Conservation (phyloP, 2,329 filamentous ascomycete species). For the Botrytis porri region DNA sequence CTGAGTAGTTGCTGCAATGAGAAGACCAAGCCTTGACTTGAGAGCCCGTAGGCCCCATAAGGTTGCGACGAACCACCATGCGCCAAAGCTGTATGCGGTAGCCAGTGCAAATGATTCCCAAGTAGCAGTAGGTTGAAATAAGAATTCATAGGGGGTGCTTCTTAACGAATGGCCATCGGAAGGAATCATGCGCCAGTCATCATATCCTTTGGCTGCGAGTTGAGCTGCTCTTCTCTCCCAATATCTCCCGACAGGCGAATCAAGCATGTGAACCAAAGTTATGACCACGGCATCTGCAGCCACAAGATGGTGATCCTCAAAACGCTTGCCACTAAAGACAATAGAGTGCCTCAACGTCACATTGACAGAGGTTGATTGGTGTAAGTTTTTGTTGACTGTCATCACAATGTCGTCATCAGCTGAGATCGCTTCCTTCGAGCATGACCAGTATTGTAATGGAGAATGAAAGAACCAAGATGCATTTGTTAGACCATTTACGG, state of each 20-base stretch:
- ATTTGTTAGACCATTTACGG: slow-evolving; percentile 57
- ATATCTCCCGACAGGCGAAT: slow-evolving; percentile 59
- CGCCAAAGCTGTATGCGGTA: slow-evolving; percentile 61
- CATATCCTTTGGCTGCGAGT: slow-evolving; percentile 48
- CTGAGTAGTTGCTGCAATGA: slow-evolving; percentile 67
- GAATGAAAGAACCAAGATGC: slow-evolving; percentile 77
- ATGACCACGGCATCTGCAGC: slow-evolving; percentile 77
- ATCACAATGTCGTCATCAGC: slow-evolving; percentile 60
- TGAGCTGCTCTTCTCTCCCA: slow-evolving; percentile 61
- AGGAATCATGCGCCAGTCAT: slow-evolving; percentile 65
- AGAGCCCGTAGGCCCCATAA: slow-evolving; percentile 69
- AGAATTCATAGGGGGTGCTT: slow-evolving; percentile 72
- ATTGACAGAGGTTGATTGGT: slow-evolving; percentile 64
- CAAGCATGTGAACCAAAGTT: slow-evolving; percentile 66
- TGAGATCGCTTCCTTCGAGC: slow-evolving; percentile 56
- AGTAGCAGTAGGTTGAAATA: slow-evolving; percentile 69
- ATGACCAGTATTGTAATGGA: slow-evolving; percentile 78
- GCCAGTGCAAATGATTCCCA: slow-evolving; percentile 63
- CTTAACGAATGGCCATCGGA: slow-evolving; percentile 50
- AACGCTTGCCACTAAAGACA: slow-evolving; percentile 78
- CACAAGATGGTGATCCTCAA: slow-evolving; percentile 62
- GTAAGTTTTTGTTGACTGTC: slow-evolving; percentile 66
- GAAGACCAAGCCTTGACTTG: slow-evolving; percentile 71
- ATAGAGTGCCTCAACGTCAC: slow-evolving; percentile 73
- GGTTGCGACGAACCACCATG: slow-evolving; percentile 63